These are phyloP conservation scores for Eucalyptus brandiana DNA, from an alignment of 345 rosid genomes.

Conservation along the genomic window DNA sequence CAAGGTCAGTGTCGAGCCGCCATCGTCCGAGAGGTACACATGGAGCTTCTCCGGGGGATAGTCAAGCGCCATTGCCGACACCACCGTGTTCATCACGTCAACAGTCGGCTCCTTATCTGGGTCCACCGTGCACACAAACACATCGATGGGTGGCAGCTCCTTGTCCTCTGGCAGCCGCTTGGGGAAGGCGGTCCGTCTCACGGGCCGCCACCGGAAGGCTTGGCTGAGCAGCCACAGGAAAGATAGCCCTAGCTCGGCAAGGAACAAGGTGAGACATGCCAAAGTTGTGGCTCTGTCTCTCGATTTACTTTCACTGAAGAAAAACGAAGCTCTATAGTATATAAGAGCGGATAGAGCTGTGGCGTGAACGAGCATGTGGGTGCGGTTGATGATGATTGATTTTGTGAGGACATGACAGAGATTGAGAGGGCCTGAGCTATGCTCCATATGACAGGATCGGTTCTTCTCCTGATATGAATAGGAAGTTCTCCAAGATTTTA, in stretches of 20 bases:
- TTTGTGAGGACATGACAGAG: background rate
- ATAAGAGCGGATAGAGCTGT: constrained; percentile 9
- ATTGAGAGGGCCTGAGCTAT: constrained; percentile 10
- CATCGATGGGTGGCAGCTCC: constrained; percentile 28
- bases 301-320: background rate
- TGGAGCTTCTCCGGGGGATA: constrained; percentile 35
- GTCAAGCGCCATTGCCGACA: constrained; percentile 36
- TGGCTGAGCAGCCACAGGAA: constrained; percentile 16
- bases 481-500: background rate
- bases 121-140: constrained; percentile 41
- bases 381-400: constrained; percentile 8
- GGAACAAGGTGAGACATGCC: constrained; percentile 12
- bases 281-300: background rate
- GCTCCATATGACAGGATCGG: background rate
- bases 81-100: constrained; percentile 31
- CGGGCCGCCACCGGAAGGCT: constrained; percentile 5
- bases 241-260: constrained; percentile 6
- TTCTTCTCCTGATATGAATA: background rate
- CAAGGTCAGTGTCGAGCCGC: constrained; percentile 23
- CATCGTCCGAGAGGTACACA: constrained; percentile 43
- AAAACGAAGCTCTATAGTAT: constrained; percentile 11
- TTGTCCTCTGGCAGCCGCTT: constrained; percentile 8
- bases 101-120: constrained; percentile 32
- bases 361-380: constrained; percentile 5
- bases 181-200: background rate